Conservation (phyloP, 139 green algal genomes). For the Micractinium sp. region DNA sequence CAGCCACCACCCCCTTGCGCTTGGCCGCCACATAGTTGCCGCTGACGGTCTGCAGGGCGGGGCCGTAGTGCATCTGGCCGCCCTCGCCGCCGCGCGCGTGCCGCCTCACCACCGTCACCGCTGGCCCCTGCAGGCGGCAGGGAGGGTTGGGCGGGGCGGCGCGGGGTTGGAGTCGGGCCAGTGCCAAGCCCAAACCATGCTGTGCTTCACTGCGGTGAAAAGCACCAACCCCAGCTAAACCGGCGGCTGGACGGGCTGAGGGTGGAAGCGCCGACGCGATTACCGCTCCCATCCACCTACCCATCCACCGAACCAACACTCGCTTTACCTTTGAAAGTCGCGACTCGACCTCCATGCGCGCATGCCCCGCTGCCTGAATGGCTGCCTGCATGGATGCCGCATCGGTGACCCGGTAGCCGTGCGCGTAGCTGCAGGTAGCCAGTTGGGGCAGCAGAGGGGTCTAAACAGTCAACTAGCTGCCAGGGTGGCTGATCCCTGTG, state of each 20-base stretch:
- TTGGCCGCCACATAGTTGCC: slow-evolving; percentile 96
- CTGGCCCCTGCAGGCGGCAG: slow-evolving; percentile 12
- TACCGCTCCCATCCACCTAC: too few relatives aligned
- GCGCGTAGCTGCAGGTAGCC: slow-evolving; percentile 52
- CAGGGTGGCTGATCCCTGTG: too few relatives aligned
- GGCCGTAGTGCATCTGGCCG: slow-evolving; percentile 47
- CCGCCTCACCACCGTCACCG: slow-evolving; percentile 43
- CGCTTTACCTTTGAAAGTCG: slow-evolving; percentile 81
- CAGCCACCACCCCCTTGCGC: slow-evolving; percentile 86
- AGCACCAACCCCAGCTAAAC: background rate
- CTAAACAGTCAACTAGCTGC: too few relatives aligned
- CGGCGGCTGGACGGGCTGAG: background rate
- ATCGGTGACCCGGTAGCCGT: slow-evolving; percentile 87
- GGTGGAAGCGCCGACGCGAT: too few relatives aligned
- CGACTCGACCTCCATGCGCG: slow-evolving; percentile 76
- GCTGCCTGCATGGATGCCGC: slow-evolving; percentile 38
- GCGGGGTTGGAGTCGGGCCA: background rate
- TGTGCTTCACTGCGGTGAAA: too few relatives aligned
- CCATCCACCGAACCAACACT: too few relatives aligned
- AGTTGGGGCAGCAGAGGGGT: too few relatives aligned
- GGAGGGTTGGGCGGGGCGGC: background rate
- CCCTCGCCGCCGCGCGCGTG: slow-evolving; percentile 52
- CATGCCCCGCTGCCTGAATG: slow-evolving; percentile 51
- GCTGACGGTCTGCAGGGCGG: slow-evolving; percentile 63
- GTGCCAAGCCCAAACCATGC: background rate